A percentile compares a stretch with the other conserved stretches of the same genome.
These are phyloP conservation scores for Lachancea meyersii DNA, from an alignment of 805 yeast genomes.

Conservation along the genomic window DNA sequence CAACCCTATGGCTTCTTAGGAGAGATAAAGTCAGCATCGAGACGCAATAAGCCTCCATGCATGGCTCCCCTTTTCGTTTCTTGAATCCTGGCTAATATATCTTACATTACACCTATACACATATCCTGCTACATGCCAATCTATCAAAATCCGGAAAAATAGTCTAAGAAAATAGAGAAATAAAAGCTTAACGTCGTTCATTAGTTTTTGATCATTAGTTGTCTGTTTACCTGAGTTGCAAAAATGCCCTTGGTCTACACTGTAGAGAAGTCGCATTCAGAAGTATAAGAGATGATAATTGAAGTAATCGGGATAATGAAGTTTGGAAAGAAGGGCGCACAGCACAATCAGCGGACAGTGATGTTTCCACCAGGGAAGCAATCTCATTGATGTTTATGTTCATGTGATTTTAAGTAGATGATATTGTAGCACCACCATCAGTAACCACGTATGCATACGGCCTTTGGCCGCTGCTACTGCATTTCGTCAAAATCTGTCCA, in stretches of 20 bases:
- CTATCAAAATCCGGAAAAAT: background rate
- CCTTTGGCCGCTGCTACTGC: background rate
- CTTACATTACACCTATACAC: too few species aligned
- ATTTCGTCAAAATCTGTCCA: background rate
- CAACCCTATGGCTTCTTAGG: too few species aligned
- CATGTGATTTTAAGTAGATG: too few species aligned
- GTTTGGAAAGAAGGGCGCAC: background rate
- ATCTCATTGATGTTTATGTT: background rate
- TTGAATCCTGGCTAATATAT: too few species aligned
- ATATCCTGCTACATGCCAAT: too few species aligned
- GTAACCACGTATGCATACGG: too few species aligned
- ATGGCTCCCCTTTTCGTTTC: too few species aligned
- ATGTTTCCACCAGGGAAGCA: conserved; percentile 4
- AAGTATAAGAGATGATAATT: background rate
- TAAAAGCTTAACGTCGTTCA: background rate
- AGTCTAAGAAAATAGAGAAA: background rate
- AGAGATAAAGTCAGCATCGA: too few species aligned
- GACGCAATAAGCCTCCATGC: too few species aligned
- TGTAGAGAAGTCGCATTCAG: background rate
- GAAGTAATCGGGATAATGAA: background rate
- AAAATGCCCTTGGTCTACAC: background rate
- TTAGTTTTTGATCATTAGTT: conserved; percentile 5
- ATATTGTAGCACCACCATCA: too few species aligned
- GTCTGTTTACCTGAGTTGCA: conserved; percentile 2
- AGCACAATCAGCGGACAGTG: background rate